Conservation (phyloP, 2,329 filamentous ascomycete species). For the Alternaria longipes region DNA sequence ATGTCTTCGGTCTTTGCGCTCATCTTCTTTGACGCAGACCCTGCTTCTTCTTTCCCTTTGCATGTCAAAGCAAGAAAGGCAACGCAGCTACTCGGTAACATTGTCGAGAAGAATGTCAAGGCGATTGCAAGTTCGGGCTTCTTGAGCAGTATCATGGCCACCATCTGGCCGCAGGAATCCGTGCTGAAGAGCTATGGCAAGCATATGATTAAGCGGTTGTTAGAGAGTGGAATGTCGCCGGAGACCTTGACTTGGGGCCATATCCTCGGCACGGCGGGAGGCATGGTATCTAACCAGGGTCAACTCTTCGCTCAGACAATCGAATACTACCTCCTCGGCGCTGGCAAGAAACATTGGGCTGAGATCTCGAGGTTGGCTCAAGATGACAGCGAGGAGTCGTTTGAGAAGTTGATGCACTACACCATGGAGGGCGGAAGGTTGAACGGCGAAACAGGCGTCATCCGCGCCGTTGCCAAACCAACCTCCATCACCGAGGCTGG, state of each 20-base stretch:
- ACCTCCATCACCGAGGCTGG: constrained; percentile 47
- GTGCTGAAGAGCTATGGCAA: constrained; percentile 63
- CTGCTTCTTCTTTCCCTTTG: constrained; percentile 62
- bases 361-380: constrained; percentile 59
- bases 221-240: constrained; percentile 57
- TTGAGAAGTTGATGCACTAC: constrained; percentile 62
- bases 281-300: constrained; percentile 64
- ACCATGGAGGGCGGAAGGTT: constrained; percentile 57
- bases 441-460: constrained; percentile 55
- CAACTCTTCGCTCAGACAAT: constrained; percentile 66
- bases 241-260: constrained; percentile 65
- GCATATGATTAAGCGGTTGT: constrained; percentile 64
- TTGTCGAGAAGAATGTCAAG: constrained; percentile 60
- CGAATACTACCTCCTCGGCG: constrained; percentile 64
- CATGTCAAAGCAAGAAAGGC: constrained; percentile 59
- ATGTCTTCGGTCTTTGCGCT: constrained; percentile 63
- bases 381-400: constrained; percentile 53
- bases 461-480: constrained; percentile 48
- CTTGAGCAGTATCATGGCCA: constrained; percentile 53
- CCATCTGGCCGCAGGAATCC: constrained; percentile 52
- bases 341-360: constrained; percentile 58
- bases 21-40: constrained; percentile 65
- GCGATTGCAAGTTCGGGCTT: constrained; percentile 55
- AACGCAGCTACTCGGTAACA: constrained; percentile 60
- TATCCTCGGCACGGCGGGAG: constrained; percentile 66